Base-by-base conservation (phyloP, 345 rosid species). In the Rhodamnia argentea region DNA sequence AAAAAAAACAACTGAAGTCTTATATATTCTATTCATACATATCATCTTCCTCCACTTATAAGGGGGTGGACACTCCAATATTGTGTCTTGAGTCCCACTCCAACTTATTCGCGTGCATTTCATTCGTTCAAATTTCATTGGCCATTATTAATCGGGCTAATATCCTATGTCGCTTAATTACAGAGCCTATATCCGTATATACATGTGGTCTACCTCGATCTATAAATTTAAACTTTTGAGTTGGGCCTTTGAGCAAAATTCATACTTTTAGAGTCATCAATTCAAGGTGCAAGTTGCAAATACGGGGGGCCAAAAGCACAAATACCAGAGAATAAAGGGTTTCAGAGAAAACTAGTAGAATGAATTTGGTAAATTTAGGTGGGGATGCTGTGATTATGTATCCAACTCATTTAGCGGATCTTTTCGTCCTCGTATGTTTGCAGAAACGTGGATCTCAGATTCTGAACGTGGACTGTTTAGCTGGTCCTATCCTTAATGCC, bases 1-100 rank as follows among this genome's bases (percentile, higher is more conserved):
- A 7, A 62, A 37, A 37, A 4, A 70, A 37, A 37, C 1, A 1
- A 37, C 2, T 0, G 11, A 0, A 70, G 3, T 13, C 47, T 70
- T 70, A 1, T 37, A 70, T 4, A 70, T 32, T 16, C 44, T 32
- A 15, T 32, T 16, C 20, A 16, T 64, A 64, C 22, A 10, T 18
- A 18, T 11, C 26, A 37, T 32, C 24, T 70, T 6, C 0, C 44
- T 70, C 24, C 26, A 18, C 13, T 24, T 1, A 9, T 70, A 42
- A 10, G 20, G 16, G 40, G 4, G 40, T 37, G 4, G 26, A 70
- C 2, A 16, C 18, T 70, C 14, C 5, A 70, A 70, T 13, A 22
- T 37, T 37, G 47, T 70, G 37, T 70, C 23, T 70, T 4, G 0
- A 10, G 81, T 37, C 18, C 23, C 10, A 11, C 47, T 3, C 24